Percentiles rank a stretch among this genome's conserved stretches.
These are phyloP conservation scores for Fusarium fujikuroi DNA, from an alignment of 2,329 filamentous ascomycete species.

Conservation along the genomic window DNA sequence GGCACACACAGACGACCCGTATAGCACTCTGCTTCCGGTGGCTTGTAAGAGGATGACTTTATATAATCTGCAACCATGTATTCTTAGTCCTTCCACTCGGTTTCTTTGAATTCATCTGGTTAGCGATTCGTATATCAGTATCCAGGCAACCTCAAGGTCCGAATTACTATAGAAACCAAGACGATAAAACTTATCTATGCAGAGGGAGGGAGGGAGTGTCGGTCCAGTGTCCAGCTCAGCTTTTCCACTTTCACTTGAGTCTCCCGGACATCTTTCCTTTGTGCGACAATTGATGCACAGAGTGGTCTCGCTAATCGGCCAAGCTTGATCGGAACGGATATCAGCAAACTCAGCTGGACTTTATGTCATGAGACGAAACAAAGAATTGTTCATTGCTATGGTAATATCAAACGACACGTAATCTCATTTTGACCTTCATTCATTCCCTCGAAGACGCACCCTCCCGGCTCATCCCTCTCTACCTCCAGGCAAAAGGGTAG, in stretches of 20 bases:
- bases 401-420: not conserved
- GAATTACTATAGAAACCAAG: not conserved
- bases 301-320: not conserved
- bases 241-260: not conserved
- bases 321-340: not conserved
- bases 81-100: not conserved
- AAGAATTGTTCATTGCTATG: not conserved
- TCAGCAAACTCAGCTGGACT: not conserved
- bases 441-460: not conserved
- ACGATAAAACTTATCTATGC: not conserved
- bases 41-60: not conserved
- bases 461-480: not conserved
- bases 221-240: not conserved
- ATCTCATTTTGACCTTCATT: not conserved
- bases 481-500: slow-evolving; percentile 4
- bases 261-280: not conserved
- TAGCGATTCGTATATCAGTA: not conserved
- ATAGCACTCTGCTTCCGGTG: slow-evolving; percentile 11
- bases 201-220: not conserved
- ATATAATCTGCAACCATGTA: not conserved
- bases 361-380: not conserved
- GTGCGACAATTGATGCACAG: not conserved
- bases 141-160: not conserved
- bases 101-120: not conserved
- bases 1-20: slow-evolving; percentile 11